Base-by-base conservation (phyloP, 2,329 filamentous ascomycete genomes). In the Cladosporium sp. region DNA sequence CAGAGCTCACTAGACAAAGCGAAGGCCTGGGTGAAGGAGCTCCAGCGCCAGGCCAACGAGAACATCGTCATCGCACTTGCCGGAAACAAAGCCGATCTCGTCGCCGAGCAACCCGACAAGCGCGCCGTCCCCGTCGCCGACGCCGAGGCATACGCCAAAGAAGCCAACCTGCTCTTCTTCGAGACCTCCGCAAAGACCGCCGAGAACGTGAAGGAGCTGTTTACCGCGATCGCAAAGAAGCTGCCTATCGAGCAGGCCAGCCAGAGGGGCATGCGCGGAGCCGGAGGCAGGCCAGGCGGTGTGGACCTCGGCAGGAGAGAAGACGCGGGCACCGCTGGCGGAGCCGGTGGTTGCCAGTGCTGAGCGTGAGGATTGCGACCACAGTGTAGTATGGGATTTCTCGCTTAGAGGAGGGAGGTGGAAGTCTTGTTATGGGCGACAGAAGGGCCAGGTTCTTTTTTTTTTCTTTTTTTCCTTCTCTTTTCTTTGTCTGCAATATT, bases 1-100 rank as follows among this genome's bases (percentile, higher is more conserved):
- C 60, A 99, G 93, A 83, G 91, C 58, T 99, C 93, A 42, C 79
- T 99, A 66, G 95, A 99, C 73, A 99, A 99, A 79, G 95, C 95
- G 62, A 99, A 99, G 74, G 88, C 91, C 39, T 99, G 93, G 93
- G 92, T 99, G 53, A 97, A 97, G 76, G 93, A 99, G 70, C 84
- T 99, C 50, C 93, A 99, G 73, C 86, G 93, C 68, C 93, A 99
- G 75, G 93, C 95, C 56, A 99, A 97, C 77, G 93, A 99, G 74
- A 97, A 97, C 74, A 99, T 99, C 71, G 91, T 99, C 72, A 99
- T 99, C 66, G 93, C 93, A 41, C 84, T 99, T 37, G 93, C 92
- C 47, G 93, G 93, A 57, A 99, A 99, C 80, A 97, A 99, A 76
- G 79, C 96, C 66, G 93, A 99, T 80, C 77, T 99, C 61, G 93